Evolutionary conservation across 129 eudicot genomes (phyloP).

Genomic region (Flaveria bidentis): DNA sequence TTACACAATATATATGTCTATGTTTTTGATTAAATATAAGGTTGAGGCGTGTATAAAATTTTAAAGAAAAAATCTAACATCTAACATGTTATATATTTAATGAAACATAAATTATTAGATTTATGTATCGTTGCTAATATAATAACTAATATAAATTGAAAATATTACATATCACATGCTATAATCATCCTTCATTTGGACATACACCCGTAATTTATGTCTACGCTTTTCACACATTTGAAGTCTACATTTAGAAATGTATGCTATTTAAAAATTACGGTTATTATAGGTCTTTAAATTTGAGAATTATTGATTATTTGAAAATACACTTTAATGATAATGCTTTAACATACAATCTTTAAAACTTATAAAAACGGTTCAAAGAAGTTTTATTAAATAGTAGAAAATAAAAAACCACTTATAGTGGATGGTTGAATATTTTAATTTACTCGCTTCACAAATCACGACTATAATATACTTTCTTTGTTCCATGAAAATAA

Average conservation of each 20-base stretch:
- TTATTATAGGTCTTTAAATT: background rate
- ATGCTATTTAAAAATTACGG: background rate
- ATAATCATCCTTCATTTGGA: constrained; percentile 2
- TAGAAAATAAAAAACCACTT: too few species aligned
- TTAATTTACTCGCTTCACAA: too few species aligned
- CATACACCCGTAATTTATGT: constrained; percentile 9
- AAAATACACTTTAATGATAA: background rate
- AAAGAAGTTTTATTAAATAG: background rate
- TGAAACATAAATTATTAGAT: background rate
- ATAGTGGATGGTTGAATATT: too few species aligned
- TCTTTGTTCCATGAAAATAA: too few species aligned
- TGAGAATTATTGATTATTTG: background rate
- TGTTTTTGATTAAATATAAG: background rate
- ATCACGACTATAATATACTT: too few species aligned
- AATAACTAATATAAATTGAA: background rate
- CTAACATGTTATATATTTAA: background rate
- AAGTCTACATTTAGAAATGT: background rate
- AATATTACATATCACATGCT: background rate
- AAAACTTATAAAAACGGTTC: too few species aligned
- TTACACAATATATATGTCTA: background rate
- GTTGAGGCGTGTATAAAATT: background rate
- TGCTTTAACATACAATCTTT: background rate
- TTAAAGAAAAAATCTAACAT: background rate
- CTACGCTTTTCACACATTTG: background rate
- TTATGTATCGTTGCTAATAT: background rate